Evolutionary conservation across 202 grass and related monocot genomes (phyloP).

Genomic region (Setaria viridis): DNA sequence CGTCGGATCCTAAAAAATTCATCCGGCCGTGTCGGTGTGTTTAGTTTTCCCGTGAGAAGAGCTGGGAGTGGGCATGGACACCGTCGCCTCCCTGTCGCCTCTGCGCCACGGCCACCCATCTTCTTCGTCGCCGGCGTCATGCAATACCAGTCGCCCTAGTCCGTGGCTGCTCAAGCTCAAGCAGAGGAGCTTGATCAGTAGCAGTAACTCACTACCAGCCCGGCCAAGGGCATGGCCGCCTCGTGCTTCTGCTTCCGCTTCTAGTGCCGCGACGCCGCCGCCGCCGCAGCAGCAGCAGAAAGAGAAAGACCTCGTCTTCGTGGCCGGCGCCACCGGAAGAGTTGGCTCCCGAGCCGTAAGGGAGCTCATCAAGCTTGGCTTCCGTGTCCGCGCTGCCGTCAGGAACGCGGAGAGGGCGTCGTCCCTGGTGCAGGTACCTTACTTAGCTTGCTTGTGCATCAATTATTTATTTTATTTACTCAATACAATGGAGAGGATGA

Average conservation of each 20-base stretch:
- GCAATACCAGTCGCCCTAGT: background rate
- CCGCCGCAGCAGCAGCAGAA: background rate
- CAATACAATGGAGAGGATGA: too few species aligned
- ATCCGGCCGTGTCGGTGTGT: background rate
- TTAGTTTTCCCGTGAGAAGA: too few species aligned
- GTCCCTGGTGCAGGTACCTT: conserved; percentile 62
- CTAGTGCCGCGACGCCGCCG: background rate
- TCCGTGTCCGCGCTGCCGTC: conserved; percentile 79
- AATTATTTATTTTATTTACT: background rate
- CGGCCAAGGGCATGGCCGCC: background rate
- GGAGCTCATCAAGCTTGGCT: conserved; percentile 90
- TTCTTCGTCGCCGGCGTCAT: background rate
- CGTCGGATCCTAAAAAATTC: conserved; percentile 21
- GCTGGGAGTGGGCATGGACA: conserved; percentile 18
- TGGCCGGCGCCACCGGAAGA: conserved; percentile 74
- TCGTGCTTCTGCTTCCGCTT: background rate
- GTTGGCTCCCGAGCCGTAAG: conserved; percentile 77
- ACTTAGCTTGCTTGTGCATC: background rate
- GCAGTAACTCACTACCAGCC: background rate
- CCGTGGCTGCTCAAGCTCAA: background rate
- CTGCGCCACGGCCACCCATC: background rate
- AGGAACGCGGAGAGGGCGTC: conserved; percentile 67
- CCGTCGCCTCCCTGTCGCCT: conserved; percentile 33
- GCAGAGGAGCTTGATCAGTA: background rate
- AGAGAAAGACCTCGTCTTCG: conserved; percentile 67